Base-by-base conservation (phyloP, 768 basidiomycete species). In the Filobasidium wieringae region DNA sequence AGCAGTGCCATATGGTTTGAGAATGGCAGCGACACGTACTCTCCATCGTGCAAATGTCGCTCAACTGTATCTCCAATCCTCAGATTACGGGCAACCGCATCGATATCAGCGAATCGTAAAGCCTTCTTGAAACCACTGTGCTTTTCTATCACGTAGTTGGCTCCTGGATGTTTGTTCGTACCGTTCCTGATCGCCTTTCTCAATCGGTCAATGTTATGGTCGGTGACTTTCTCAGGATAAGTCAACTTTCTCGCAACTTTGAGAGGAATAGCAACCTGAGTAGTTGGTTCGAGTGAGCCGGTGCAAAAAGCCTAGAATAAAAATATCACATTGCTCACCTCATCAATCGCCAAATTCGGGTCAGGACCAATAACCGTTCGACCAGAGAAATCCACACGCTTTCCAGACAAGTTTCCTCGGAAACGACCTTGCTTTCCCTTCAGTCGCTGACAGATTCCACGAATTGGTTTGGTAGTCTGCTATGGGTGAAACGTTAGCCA, bases 381-480 rank as follows among this genome's bases (percentile, higher is more conserved):
- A 5, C 84, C 93, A 0, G 92, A 96, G 71, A 97, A 97, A 72
- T 99, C 95, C 63, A 99, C 95, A 73, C 95, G 90, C 74, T 99
- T 99, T 62, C 95, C 95, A 0, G 92, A 96, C 7, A 99, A 79
- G 70, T 99, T 99, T 22, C 95, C 95, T 71, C 95, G 81, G 76
- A 99, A 97, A 47, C 95, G 91, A 66, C 95, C 95, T 72, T 97
- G 93, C 71, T 99, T 99, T 34, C 95, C 95, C 76, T 99, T 99
- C 51, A 99, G 77, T 2, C 95, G 87, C 68, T 99, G 95, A 43
- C 93, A 93, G 70, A 97, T 93, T 15, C 95, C 95, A 55, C 95
- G 84, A 65, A 95, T 93, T 8, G 95, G 93, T 67, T 95, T 95
- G 72, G 87, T 84, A 40, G 87, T 87, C 69, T 76, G 58, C n/a